Base-by-base conservation (phyloP, 2,329 filamentous ascomycete species). In the Aaosphaeria arxii region DNA sequence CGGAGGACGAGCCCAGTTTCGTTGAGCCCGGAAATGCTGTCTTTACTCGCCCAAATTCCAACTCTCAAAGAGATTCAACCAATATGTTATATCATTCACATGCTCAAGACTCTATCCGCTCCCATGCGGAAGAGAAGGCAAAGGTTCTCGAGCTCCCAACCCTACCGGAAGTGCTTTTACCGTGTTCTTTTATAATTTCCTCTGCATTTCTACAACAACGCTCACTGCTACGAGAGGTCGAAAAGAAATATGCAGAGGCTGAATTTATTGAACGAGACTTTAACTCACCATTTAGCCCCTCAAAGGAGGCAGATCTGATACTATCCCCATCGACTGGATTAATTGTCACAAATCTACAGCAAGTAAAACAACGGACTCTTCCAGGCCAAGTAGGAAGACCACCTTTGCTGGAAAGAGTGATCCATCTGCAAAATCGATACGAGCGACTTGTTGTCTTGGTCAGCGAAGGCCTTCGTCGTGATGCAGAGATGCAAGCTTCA, bases 291-390 rank as follows among this genome's bases (percentile, higher is more conserved):
- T 56, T 61, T 44, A 62, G 54, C 6, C 40, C 54, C 17, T 30
- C 42, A 1, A 70, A 74, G 5, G 87, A 90, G 64, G 86, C 88
- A 3, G 91, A 96, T 58, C 69, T 96, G 3, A 80, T 87, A 1
- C 58, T 91, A 5, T 88, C 88, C 0, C 83, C 88, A 0, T 76
- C 74, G 0, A 83, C 80, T 0, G 90, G 88, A 0, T 71, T 95
- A 3, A 67, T 95, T 1, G 62, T 88, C 17, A 88, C 88, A 1
- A 88, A 82, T 0, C 72, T 91, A 5, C 82, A 91, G 51, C 83
- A 86, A 54, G 77, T 87, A 29, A 86, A 85, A 40, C 91, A 96
- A 59, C 81, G 78, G 42, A 76, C 86, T 3, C 74, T 91, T 0
- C 88, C 89, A 0, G 84, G 85, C 0, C 78, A 82, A 45, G 55